phyloP scores from a whole-genome alignment of 192 early-diverging fungal genomes.

The Geranomyces variabilis region DNA sequence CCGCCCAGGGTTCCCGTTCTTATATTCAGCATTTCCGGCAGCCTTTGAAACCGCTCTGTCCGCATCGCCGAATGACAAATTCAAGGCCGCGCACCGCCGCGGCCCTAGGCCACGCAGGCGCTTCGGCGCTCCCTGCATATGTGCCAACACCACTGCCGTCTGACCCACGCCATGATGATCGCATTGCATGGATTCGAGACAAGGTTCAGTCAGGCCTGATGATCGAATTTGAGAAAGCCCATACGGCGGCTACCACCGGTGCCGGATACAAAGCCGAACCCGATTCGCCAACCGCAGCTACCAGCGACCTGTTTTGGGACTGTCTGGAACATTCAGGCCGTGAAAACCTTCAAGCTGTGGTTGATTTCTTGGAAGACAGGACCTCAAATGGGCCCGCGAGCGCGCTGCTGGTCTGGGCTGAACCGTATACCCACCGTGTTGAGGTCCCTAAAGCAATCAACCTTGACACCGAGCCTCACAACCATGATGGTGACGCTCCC shows the following conservation, averaged over 20 bases:
- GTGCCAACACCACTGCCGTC: slow-evolving; percentile 18
- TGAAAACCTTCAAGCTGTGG: slow-evolving; percentile 41
- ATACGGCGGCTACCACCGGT: background rate
- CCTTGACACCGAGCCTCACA: slow-evolving; percentile 14
- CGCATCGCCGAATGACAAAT: slow-evolving; percentile 7
- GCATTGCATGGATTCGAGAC: slow-evolving; percentile 42
- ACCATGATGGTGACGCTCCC: background rate
- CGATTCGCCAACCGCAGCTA: background rate
- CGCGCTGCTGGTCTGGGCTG: slow-evolving; percentile 56
- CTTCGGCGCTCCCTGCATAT: slow-evolving; percentile 8
- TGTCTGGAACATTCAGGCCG: slow-evolving; percentile 51
- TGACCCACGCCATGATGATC: slow-evolving; percentile 37
- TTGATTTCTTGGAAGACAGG: slow-evolving; percentile 51
- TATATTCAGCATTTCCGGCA: too few species aligned
- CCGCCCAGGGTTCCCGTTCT: too few species aligned
- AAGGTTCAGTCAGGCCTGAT: slow-evolving; percentile 50
- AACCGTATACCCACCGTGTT: slow-evolving; percentile 29
- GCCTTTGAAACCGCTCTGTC: too few species aligned
- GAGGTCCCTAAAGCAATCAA: slow-evolving; percentile 25
- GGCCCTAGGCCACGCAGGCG: background rate
- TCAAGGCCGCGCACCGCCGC: slow-evolving; percentile 23
- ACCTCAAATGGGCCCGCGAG: slow-evolving; percentile 2
- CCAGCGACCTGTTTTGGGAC: slow-evolving; percentile 50
- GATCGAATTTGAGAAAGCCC: slow-evolving; percentile 42
- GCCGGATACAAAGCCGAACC: background rate